Percentiles rank a stretch among this genome's conserved stretches.
Conservation (phyloP, 1,284 basidiomycete species). For the Tilletia walkeri region DNA sequence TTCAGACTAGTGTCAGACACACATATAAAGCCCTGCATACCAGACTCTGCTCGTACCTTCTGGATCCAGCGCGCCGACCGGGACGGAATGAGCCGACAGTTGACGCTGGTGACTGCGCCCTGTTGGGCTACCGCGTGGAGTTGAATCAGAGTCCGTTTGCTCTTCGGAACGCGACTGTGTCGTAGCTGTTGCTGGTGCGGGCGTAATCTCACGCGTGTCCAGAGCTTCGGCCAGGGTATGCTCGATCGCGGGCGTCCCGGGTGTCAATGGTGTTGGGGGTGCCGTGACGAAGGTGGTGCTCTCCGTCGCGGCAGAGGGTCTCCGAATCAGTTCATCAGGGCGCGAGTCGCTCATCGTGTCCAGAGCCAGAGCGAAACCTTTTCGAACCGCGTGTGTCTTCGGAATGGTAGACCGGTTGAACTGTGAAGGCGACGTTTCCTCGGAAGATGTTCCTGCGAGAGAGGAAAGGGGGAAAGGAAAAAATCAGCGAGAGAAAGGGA, state of each 20-base stretch:
- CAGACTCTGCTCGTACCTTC: constrained; percentile 19
- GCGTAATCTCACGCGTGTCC: background rate
- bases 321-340: background rate
- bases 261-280: background rate
- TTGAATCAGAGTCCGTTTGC: background rate
- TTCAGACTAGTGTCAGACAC: background rate
- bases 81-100: constrained; percentile 18
- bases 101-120: background rate
- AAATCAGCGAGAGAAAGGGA: no score
- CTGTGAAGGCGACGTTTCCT: no score
- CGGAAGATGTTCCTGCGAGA: no score
- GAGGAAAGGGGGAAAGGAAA: no score
- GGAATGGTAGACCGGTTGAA: no score
- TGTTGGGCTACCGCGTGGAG: background rate
- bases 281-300: constrained; percentile 1
- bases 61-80: constrained; percentile 29
- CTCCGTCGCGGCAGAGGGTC: background rate
- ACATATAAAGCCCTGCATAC: constrained; percentile 2
- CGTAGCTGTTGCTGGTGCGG: background rate
- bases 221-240: background rate
- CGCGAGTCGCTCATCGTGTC: background rate
- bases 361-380: background rate
- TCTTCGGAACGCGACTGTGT: background rate
- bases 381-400: no score
- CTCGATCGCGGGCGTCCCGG: background rate